Evolutionary conservation across 805 yeast genomes (phyloP).

Genomic region (Zygotorulaspora sp.): DNA sequence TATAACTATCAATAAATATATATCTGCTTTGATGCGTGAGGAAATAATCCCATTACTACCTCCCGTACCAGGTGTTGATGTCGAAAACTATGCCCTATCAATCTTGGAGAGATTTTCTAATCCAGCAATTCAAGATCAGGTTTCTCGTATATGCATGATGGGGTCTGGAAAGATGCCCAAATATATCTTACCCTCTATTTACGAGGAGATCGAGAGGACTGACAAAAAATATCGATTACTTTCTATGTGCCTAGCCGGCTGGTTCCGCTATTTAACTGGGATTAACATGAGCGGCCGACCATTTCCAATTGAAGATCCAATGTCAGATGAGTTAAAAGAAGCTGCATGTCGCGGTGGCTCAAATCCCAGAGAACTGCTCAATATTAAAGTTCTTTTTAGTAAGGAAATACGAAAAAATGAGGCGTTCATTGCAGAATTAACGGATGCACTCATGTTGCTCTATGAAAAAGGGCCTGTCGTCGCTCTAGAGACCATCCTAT

Average conservation of each 20-base stretch:
- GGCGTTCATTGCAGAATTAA: constrained; percentile 4
- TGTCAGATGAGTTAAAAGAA: constrained; percentile 5
- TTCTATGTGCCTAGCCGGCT: constrained; percentile 10
- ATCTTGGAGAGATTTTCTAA: constrained; percentile 10
- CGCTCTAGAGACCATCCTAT: constrained; percentile 3
- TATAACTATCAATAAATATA: constrained; percentile 8
- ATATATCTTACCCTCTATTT: constrained; percentile 11
- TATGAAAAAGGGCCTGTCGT: constrained; percentile 9
- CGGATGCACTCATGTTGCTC: constrained; percentile 2
- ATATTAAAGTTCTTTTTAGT: constrained; percentile 4
- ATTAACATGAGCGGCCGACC: constrained; percentile 5
- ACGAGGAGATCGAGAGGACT: constrained; percentile 7
- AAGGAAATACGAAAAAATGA: constrained; percentile 6
- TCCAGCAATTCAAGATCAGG: constrained; percentile 10
- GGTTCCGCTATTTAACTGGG: constrained; percentile 13
- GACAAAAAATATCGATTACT: constrained; percentile 5
- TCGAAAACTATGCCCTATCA: constrained; percentile 7
- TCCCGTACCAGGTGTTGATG: constrained; percentile 6
- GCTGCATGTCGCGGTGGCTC: constrained; percentile 9
- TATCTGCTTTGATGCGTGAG: constrained; percentile 7
- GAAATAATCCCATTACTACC: constrained; percentile 10
- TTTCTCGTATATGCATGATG: constrained; percentile 11
- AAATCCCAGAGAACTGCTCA: constrained; percentile 5
- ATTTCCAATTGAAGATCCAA: constrained; percentile 7
- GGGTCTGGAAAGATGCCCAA: constrained; percentile 14